These are phyloP conservation scores for Parmales sp. DNA, from an alignment of 108 stramenopile species.

Conservation along the genomic window DNA sequence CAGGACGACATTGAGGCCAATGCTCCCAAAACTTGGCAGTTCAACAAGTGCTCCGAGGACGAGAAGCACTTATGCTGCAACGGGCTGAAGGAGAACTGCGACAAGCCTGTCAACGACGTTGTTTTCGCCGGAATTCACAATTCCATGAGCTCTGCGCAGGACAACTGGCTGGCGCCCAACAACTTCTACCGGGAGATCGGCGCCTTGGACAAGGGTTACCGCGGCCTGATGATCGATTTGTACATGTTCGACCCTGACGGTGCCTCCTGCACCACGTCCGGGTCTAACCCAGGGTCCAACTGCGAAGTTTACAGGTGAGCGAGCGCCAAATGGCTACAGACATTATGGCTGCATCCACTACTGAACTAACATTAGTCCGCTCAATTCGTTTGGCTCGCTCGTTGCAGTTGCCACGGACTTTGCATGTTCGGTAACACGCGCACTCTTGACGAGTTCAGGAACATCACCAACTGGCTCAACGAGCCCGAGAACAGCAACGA, in stretches of 20 bases:
- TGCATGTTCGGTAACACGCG: not conserved
- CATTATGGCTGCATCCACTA: too few species aligned
- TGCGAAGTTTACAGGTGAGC: too few species aligned
- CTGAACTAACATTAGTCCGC: too few species aligned
- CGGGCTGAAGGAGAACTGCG: not conserved
- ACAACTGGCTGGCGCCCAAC: not conserved
- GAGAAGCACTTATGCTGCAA: not conserved
- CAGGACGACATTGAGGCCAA: not conserved
- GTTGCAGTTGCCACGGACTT: not conserved
- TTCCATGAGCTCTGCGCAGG: not conserved
- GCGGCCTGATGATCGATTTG: not conserved
- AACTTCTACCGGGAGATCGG: not conserved
- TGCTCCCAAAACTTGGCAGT: not conserved
- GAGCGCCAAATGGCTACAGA: too few species aligned
- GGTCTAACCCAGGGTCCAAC: too few species aligned
- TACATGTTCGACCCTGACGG: not conserved
- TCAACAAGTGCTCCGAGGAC: not conserved
- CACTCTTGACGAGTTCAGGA: not conserved
- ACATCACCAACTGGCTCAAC: not conserved
- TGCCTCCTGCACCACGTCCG: not conserved
- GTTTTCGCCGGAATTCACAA: conserved; percentile 1
- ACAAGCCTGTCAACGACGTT: not conserved
- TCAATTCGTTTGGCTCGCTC: too few species aligned
- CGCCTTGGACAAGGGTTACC: not conserved
- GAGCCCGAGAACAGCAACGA: conserved; percentile 6